Conservation (phyloP, 2,329 filamentous ascomycete genomes). For the Ustulina deusta region DNA sequence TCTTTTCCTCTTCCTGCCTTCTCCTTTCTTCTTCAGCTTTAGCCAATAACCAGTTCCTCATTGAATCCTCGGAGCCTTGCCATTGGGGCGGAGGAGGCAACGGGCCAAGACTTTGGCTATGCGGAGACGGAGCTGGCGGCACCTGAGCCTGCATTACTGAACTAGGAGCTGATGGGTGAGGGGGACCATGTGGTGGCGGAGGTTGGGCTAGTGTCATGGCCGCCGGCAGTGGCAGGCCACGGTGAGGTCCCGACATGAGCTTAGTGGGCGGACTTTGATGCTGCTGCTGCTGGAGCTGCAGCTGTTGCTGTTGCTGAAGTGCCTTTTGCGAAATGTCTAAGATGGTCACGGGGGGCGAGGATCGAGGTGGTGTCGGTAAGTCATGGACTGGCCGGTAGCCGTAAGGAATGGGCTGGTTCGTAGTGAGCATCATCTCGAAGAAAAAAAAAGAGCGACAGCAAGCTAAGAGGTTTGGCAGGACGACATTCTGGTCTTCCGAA, state of each 20-base stretch:
- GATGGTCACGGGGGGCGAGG: conserved; percentile 65
- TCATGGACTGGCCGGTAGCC: conserved; percentile 72
- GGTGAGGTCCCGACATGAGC: conserved; percentile 77
- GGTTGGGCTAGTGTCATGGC: conserved; percentile 70
- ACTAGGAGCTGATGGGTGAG: conserved; percentile 48
- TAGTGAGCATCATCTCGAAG: conserved; percentile 68
- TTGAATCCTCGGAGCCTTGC: conserved; percentile 76
- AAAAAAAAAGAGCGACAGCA: conserved; percentile 42
- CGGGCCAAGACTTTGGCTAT: conserved; percentile 61
- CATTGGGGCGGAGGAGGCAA: conserved; percentile 75
- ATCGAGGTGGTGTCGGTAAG: conserved; percentile 69
- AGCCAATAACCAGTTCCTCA: conserved; percentile 77
- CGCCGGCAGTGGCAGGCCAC: conserved; percentile 76
- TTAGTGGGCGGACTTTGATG: conserved; percentile 63
- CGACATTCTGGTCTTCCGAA: conserved; percentile 42
- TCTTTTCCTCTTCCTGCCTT: conserved; percentile 80
- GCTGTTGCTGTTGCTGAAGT: conserved; percentile 55
- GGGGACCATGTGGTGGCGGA: conserved; percentile 48
- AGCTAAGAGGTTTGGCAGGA: conserved; percentile 45
- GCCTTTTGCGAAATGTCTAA: conserved; percentile 61
- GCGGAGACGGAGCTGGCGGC: conserved; percentile 51
- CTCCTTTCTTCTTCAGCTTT: conserved; percentile 80
- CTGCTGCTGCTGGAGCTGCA: conserved; percentile 53
- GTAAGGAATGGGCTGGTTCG: conserved; percentile 69
- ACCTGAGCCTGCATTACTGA: conserved; percentile 50